These are phyloP conservation scores for Fraxinus velutina DNA, from an alignment of 305 asterid genomes.

Conservation along the genomic window DNA sequence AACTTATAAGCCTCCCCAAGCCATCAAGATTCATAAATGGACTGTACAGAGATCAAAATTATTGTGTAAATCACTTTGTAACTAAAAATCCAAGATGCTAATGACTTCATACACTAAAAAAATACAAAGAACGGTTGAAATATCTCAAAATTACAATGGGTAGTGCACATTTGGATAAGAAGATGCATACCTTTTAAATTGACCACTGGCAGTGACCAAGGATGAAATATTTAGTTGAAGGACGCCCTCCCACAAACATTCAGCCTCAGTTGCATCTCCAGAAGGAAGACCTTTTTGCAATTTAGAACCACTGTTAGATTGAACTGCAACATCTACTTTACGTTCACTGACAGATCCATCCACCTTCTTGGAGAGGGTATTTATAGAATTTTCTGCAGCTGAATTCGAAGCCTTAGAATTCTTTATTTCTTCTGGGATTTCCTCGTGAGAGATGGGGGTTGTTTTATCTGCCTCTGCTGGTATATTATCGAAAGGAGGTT, in stretches of 20 bases:
- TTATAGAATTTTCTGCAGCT: conserved; percentile 40
- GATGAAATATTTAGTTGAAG: conserved; percentile 68
- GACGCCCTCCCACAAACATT: conserved; percentile 67
- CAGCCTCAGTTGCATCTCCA: conserved; percentile 29
- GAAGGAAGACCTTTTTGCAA: conserved; percentile 28
- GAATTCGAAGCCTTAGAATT: conserved; percentile 30
- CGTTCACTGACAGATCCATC: conserved; percentile 31
- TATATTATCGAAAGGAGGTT: conserved; percentile 79
- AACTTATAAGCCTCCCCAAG: neutral
- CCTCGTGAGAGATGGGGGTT: conserved; percentile 33
- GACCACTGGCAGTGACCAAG: conserved; percentile 52
- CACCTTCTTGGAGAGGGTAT: conserved; percentile 36
- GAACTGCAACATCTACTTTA: conserved; percentile 21
- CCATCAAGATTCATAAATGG: neutral
- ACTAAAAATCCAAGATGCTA: neutral
- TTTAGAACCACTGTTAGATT: conserved; percentile 32
- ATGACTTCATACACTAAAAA: neutral
- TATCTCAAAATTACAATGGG: neutral
- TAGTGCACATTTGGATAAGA: neutral
- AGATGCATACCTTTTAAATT: conserved; percentile 60
- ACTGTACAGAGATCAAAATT: neutral
- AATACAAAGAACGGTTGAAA: neutral
- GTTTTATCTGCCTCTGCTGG: conserved; percentile 44
- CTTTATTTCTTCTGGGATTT: conserved; percentile 33
- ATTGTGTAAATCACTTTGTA: neutral